Evolutionary conservation across 306 rosid genomes (phyloP).

Genomic region (Medicago arabica): DNA sequence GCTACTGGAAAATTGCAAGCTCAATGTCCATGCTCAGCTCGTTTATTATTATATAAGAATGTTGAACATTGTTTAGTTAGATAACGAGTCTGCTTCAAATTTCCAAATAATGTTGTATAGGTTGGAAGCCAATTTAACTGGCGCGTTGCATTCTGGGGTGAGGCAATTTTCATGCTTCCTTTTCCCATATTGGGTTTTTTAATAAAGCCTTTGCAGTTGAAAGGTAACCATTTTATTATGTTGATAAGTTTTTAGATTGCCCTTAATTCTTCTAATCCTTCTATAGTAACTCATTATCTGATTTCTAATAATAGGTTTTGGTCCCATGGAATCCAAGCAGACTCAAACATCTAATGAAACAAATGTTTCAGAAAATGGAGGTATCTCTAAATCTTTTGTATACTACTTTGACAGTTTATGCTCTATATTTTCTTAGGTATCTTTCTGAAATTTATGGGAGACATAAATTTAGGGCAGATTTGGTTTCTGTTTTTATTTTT

Average conservation of each 20-base stretch:
- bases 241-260: conserved; percentile 36
- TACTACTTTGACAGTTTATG: conserved; percentile 32
- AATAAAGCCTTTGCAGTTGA: conserved; percentile 77
- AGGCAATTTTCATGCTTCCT: conserved; percentile 92
- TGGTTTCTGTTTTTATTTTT: not conserved
- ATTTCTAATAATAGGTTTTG: conserved; percentile 64
- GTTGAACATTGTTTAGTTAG: conserved; percentile 28
- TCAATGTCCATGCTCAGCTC: not conserved
- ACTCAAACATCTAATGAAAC: conserved; percentile 48
- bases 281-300: conserved; percentile 14
- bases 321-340: conserved; percentile 54
- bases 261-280: conserved; percentile 23
- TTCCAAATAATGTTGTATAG: conserved; percentile 50
- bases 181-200: conserved; percentile 82
- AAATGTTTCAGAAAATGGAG: conserved; percentile 62
- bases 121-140: conserved; percentile 75
- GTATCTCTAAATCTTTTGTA: conserved; percentile 48
- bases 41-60: not conserved
- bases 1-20: conserved; percentile 26
- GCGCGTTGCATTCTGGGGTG: conserved; percentile 88
- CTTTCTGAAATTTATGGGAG: conserved; percentile 20
- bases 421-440: conserved; percentile 30
- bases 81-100: conserved; percentile 25
- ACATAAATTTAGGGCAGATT: conserved; percentile 5
- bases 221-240: conserved; percentile 58